Evolutionary conservation across 2,329 filamentous ascomycete species (phyloP).

Genomic region (Monosporascus sp.): DNA sequence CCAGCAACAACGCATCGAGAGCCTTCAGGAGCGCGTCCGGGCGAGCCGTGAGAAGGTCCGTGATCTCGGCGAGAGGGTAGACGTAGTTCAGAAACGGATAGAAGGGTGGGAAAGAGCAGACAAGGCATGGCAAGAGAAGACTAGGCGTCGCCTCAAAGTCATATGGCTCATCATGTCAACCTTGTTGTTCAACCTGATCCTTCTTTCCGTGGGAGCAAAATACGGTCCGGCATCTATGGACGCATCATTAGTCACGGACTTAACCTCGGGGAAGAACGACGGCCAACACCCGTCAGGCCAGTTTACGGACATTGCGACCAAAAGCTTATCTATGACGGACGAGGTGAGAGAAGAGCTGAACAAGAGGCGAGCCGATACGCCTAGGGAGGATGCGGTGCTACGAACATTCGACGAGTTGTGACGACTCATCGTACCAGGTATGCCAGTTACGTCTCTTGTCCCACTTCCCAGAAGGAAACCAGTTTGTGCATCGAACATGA

Average conservation of each 20-base stretch:
- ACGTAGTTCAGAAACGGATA: slow-evolving; percentile 57
- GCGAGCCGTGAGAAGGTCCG: slow-evolving; percentile 55
- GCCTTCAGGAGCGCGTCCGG: slow-evolving; percentile 57
- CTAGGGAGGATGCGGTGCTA: slow-evolving; percentile 20
- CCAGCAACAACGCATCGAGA: slow-evolving; percentile 59
- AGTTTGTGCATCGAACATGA: neutral
- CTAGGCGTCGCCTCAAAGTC: slow-evolving; percentile 55
- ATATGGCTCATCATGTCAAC: slow-evolving; percentile 57
- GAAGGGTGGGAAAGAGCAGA: slow-evolving; percentile 65
- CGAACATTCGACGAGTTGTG: slow-evolving; percentile 30
- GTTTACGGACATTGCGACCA: slow-evolving; percentile 14
- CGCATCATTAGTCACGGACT: slow-evolving; percentile 6
- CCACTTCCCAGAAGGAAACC: neutral
- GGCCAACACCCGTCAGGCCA: slow-evolving; percentile 6
- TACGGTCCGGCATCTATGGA: slow-evolving; percentile 22
- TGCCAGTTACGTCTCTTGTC: neutral
- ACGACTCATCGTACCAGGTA: neutral
- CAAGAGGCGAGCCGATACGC: slow-evolving; percentile 14
- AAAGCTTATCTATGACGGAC: slow-evolving; percentile 17
- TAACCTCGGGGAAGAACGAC: slow-evolving; percentile 4
- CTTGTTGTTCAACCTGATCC: slow-evolving; percentile 41
- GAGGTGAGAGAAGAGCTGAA: slow-evolving; percentile 23
- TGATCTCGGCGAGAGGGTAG: slow-evolving; percentile 57
- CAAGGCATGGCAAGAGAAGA: slow-evolving; percentile 62
- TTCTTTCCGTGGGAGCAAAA: slow-evolving; percentile 36